Evolutionary conservation across 495 filamentous ascomycete species (phyloP), one percentile per base, ranked within the genome.

Genomic region (Penicillium flavigenum): DNA sequence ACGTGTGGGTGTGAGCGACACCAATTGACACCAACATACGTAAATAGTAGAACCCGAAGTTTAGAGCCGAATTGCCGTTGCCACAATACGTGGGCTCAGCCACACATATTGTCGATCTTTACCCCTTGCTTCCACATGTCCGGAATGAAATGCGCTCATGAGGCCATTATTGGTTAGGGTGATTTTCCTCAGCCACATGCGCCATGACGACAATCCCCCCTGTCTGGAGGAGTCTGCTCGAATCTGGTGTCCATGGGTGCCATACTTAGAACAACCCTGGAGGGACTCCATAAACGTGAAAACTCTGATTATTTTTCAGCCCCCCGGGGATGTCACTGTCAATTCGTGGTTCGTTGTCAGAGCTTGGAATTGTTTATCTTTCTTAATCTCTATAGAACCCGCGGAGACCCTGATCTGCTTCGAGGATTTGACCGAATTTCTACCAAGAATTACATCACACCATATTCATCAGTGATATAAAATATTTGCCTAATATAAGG

Each of bases 271-370:
- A 48, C 39, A 45, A 26, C 2, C 31, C 31, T 32, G 39, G 20
- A 26, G 20, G n/a, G 38, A 57, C 26, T 26, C 44, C 38, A 29
- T n/a, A n/a, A 12, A 31, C 19, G 32, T 44, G 51, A 59, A 59
- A 59, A 59, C 26, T 59, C 57, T 59, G 51, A 57, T 41, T 51
- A 55, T 38, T 54, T 52, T 45, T 51, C 56, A 47, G 56, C 44
- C 14, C 48, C 55, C 36, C 43, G 56, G 56, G 53, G 31, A 54
- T 38, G 38, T 48, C 51, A 54, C 10, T 47, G 14, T 22, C 31
- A 55, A 9, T 51, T 16, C 36, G 29, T 49, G 47, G 17, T 29
- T 52, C 16, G 38, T 3, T 29, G 27, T 36, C 10, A 31, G 34
- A 39, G 11, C 45, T 42, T 12, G 14, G 20, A 14, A 45, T 34